Evolutionary conservation across 345 rosid species (phyloP).

Genomic region (Citrus medica): DNA sequence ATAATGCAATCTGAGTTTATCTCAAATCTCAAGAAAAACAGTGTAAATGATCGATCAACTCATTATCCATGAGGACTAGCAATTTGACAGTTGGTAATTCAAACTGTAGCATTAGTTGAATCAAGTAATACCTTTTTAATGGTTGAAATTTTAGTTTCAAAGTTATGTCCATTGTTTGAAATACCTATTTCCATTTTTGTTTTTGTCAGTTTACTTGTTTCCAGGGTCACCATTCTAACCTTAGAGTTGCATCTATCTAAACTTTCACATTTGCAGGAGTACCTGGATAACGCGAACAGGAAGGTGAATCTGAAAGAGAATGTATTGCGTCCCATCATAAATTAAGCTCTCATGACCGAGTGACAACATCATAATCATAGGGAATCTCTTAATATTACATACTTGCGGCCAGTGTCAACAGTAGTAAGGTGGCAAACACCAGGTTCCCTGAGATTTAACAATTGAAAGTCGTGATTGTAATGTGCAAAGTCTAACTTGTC

Average conservation of each 20-base stretch:
- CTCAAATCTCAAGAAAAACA: not conserved
- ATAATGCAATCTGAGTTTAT: not conserved
- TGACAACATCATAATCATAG: not conserved
- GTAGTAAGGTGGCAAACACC: not conserved
- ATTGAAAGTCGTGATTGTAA: not conserved
- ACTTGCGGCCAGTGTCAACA: not conserved
- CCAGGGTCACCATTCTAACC: not conserved
- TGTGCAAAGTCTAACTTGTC: not conserved
- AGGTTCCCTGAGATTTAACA: not conserved
- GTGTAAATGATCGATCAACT: not conserved
- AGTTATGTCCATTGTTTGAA: not conserved
- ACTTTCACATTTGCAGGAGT: conserved; percentile 45
- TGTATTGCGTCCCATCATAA: not conserved
- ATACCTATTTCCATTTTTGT: not conserved
- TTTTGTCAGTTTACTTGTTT: not conserved
- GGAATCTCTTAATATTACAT: not conserved
- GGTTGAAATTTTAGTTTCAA: not conserved
- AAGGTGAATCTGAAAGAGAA: conserved; percentile 27
- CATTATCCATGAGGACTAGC: not conserved
- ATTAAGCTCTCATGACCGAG: not conserved
- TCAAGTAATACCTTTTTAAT: not conserved
- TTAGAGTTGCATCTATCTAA: not conserved
- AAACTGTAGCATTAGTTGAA: not conserved
- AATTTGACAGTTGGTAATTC: not conserved
- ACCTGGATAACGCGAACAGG: conserved; percentile 59